phyloP scores from a whole-genome alignment of 495 filamentous ascomycete genomes.

The Penicillium herquei region DNA sequence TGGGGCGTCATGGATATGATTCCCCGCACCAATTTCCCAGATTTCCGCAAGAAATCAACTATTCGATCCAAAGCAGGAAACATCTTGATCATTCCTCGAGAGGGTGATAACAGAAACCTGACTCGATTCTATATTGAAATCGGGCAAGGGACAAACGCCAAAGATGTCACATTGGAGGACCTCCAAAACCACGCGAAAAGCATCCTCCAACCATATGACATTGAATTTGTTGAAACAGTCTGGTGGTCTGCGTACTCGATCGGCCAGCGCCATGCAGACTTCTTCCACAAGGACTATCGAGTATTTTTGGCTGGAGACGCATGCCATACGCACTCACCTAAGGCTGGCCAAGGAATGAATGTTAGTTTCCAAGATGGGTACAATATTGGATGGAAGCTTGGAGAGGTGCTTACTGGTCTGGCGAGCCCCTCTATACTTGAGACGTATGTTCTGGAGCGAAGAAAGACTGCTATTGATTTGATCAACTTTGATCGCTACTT shows the following conservation, averaged over 20 bases:
- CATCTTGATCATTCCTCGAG: slow-evolving; percentile 70
- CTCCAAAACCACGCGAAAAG: slow-evolving; percentile 56
- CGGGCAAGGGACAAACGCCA: slow-evolving; percentile 47
- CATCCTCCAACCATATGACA: slow-evolving; percentile 56
- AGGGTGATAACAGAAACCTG: slow-evolving; percentile 59
- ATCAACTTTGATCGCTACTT: slow-evolving; percentile 73
- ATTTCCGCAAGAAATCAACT: slow-evolving; percentile 73
- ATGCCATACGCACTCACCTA: slow-evolving; percentile 62
- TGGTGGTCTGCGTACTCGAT: slow-evolving; percentile 64
- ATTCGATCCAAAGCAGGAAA: slow-evolving; percentile 57
- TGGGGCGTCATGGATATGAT: slow-evolving; percentile 87
- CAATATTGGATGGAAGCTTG: slow-evolving; percentile 83
- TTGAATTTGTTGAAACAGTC: slow-evolving; percentile 50
- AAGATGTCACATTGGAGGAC: slow-evolving; percentile 45
- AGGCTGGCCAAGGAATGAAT: slow-evolving; percentile 59
- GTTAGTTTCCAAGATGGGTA: slow-evolving; percentile 50
- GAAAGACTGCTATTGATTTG: slow-evolving; percentile 65
- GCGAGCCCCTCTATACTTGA: slow-evolving; percentile 56
- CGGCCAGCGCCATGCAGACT: slow-evolving; percentile 56
- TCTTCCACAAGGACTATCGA: slow-evolving; percentile 51
- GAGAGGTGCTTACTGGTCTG: slow-evolving; percentile 57
- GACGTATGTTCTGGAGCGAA: slow-evolving; percentile 69
- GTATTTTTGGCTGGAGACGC: slow-evolving; percentile 60
- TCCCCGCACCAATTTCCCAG: slow-evolving; percentile 73
- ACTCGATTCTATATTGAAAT: slow-evolving; percentile 73